Evolutionary conservation across 2,329 filamentous ascomycete genomes (phyloP).

Genomic region (Ophiocordyceps robertsii): DNA sequence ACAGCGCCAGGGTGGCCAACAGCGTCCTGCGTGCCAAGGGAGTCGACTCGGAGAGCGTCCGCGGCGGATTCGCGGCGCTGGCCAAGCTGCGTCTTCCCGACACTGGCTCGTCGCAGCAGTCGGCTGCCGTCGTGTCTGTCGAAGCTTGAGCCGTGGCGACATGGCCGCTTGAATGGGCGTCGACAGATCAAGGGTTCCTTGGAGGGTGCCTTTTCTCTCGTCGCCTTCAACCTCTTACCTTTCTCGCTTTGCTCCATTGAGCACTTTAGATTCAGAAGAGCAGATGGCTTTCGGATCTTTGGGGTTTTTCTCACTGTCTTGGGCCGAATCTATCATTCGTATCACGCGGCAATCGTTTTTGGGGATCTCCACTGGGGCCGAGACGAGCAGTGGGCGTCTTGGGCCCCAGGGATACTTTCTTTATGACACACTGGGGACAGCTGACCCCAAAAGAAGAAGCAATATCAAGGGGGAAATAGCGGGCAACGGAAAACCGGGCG

Average conservation of each 20-base stretch:
- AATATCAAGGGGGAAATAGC: too few relatives aligned
- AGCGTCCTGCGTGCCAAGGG: slow-evolving; percentile 38
- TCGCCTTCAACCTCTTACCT: not conserved
- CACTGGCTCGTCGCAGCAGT: slow-evolving; percentile 11
- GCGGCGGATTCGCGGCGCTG: slow-evolving; percentile 23
- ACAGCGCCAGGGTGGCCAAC: slow-evolving; percentile 39
- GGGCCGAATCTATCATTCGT: too few relatives aligned
- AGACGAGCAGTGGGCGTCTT: too few relatives aligned
- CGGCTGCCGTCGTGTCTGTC: slow-evolving; percentile 9
- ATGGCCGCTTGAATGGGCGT: too few relatives aligned
- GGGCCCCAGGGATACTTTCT: too few relatives aligned
- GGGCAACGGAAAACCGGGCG: too few relatives aligned
- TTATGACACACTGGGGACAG: too few relatives aligned
- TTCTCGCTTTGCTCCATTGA: not conserved
- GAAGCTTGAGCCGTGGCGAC: slow-evolving; percentile 7
- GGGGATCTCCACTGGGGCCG: too few relatives aligned
- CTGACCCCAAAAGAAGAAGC: too few relatives aligned
- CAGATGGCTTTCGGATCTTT: not conserved
- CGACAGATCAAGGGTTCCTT: too few relatives aligned
- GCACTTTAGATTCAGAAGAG: not conserved
- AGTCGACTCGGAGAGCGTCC: slow-evolving; percentile 29
- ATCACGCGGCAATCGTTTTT: too few relatives aligned
- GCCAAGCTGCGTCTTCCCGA: slow-evolving; percentile 13
- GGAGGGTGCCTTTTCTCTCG: not conserved
- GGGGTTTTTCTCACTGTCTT: not conserved